phyloP scores from a whole-genome alignment of 2,329 filamentous ascomycete genomes.

The Aspergillus thermomutatus region DNA sequence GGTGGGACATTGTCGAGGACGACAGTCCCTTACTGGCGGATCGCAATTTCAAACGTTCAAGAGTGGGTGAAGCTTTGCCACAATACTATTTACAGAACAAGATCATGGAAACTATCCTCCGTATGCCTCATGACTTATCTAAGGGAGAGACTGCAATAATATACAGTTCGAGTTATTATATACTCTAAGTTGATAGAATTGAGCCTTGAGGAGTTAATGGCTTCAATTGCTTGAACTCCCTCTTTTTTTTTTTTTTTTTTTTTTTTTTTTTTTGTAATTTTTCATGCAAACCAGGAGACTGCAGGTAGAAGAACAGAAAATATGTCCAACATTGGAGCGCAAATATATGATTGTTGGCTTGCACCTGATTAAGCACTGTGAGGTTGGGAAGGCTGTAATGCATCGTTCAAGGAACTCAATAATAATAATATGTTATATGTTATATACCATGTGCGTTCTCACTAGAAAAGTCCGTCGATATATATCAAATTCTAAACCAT shows the following conservation, averaged over 20 bases:
- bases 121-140: neutral
- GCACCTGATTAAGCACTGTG: neutral
- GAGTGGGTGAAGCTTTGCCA: constrained; percentile 3
- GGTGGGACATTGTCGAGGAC: neutral
- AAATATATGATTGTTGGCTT: neutral
- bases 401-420: neutral
- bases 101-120: neutral
- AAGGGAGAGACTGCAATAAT: neutral
- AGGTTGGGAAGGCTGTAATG: neutral
- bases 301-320: neutral
- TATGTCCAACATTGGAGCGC: neutral
- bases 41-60: neutral
- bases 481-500: neutral
- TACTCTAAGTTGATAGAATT: neutral
- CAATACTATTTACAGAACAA: constrained; percentile 11
- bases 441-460: neutral
- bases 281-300: neutral
- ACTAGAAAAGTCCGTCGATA: neutral
- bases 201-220: too few species aligned
- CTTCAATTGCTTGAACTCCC: neutral
- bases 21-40: neutral
- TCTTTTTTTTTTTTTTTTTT: too few species aligned
- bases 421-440: neutral
- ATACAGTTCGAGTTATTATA: neutral
- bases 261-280: too few species aligned